A percentile compares a stretch with the other conserved stretches of the same genome.
Evolutionary conservation across 805 yeast genomes (phyloP).

Genomic region (Metschnikowia lochheadii): DNA sequence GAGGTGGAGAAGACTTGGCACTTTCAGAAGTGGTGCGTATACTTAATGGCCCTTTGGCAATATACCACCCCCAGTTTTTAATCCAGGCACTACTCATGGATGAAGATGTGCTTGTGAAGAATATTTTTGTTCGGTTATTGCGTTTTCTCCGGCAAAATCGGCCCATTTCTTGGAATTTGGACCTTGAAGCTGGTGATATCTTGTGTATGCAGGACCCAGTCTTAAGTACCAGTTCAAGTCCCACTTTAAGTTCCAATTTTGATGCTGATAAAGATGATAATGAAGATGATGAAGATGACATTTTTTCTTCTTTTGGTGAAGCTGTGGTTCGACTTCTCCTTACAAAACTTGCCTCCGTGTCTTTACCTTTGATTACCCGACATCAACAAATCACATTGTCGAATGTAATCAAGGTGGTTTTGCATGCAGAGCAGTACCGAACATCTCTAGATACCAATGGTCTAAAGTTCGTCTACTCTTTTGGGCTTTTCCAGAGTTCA

Average conservation of each 20-base stretch:
- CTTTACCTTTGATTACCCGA: conserved; percentile 78
- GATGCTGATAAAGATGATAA: conserved; percentile 20
- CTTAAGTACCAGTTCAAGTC: not conserved
- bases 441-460: conserved; percentile 61
- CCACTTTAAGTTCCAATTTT: not conserved
- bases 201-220: not conserved
- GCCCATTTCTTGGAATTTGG: conserved; percentile 31
- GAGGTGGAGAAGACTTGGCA: conserved; percentile 21
- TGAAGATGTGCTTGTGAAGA: conserved; percentile 50
- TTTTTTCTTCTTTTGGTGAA: conserved; percentile 34
- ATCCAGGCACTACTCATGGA: conserved; percentile 70
- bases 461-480: conserved; percentile 63
- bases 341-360: conserved; percentile 56
- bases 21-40: conserved; percentile 70
- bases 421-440: conserved; percentile 46
- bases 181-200: conserved; percentile 17
- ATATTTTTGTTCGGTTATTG: conserved; percentile 53
- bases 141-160: conserved; percentile 43
- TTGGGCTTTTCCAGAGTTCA: conserved; percentile 54
- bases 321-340: conserved; percentile 45
- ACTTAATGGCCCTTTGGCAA: conserved; percentile 83
- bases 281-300: conserved; percentile 27
- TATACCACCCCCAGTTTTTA: conserved; percentile 85
- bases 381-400: conserved; percentile 87
- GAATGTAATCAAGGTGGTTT: conserved; percentile 62